phyloP scores from a whole-genome alignment of 441 rosid species.

The Manihot esculenta region DNA sequence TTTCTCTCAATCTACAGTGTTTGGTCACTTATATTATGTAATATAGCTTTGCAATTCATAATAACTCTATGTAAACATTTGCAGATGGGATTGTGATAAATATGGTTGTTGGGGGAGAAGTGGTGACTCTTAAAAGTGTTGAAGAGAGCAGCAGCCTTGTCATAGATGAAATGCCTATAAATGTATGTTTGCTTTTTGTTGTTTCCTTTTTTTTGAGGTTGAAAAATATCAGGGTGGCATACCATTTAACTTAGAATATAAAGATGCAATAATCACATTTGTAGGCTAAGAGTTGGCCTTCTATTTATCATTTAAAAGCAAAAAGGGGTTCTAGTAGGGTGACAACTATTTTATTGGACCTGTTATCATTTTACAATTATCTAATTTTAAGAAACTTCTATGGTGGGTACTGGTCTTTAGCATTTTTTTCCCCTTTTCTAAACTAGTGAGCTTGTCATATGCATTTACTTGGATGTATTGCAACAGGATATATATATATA shows the following conservation, averaged over 20 bases:
- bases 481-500: no score
- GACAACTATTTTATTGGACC: background rate
- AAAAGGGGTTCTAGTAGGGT: background rate
- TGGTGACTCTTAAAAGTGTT: slow-evolving; percentile 63
- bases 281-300: slow-evolving; percentile 11
- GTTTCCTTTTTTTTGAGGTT: slow-evolving; percentile 4
- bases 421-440: background rate
- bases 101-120: slow-evolving; percentile 94
- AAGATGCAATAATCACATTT: slow-evolving; percentile 11
- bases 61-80: slow-evolving; percentile 16
- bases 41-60: slow-evolving; percentile 8
- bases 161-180: slow-evolving; percentile 91
- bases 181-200: slow-evolving; percentile 41
- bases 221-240: background rate
- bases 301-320: background rate
- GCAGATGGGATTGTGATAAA: slow-evolving; percentile 91
- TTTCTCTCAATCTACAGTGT: slow-evolving; percentile 6
- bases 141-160: slow-evolving; percentile 69
- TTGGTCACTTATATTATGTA: background rate
- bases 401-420: no score
- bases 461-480: background rate
- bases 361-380: background rate
- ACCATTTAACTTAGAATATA: background rate
- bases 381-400: background rate
- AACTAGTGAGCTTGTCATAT: background rate